These are phyloP conservation scores for Biancaea sappan DNA, from an alignment of 306 rosid species.

Conservation along the genomic window DNA sequence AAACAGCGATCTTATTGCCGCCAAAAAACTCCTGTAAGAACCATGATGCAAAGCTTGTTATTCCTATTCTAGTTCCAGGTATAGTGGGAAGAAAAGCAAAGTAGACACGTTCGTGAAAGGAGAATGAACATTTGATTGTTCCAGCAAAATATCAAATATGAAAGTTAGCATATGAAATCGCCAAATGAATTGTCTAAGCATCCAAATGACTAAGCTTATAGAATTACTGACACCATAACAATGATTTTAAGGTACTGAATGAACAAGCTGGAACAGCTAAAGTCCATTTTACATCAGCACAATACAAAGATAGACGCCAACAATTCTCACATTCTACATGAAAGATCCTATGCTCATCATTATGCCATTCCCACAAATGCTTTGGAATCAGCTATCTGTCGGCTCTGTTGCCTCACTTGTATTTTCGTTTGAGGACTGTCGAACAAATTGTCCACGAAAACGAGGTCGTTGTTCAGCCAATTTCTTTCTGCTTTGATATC, in stretches of 20 bases:
- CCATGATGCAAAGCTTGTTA: no score
- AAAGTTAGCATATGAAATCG: background rate
- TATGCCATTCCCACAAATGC: background rate
- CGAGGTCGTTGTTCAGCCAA: conserved; percentile 80
- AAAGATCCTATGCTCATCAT: conserved; percentile 28
- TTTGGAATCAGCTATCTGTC: conserved; percentile 55
- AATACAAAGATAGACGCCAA: conserved; percentile 15
- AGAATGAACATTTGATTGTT: background rate
- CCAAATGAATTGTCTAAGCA: conserved; percentile 16
- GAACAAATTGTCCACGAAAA: conserved; percentile 70
- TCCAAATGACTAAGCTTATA: conserved; percentile 13
- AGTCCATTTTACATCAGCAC: conserved; percentile 32
- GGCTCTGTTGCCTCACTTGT: conserved; percentile 53
- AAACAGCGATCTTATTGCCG: no score
- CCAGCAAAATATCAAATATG: conserved; percentile 8
- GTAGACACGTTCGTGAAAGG: background rate
- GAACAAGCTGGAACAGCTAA: conserved; percentile 33
- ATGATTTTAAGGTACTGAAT: conserved; percentile 21
- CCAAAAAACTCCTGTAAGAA: no score
- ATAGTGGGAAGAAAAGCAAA: background rate
- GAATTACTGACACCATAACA: conserved; percentile 18
- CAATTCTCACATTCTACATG: conserved; percentile 18
- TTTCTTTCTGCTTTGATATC: conserved; percentile 73
- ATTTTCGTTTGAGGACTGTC: conserved; percentile 52
- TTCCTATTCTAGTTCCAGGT: background rate